Evolutionary conservation across 495 filamentous ascomycete species (phyloP).

Genomic region (Mycothermus thermophilus): DNA sequence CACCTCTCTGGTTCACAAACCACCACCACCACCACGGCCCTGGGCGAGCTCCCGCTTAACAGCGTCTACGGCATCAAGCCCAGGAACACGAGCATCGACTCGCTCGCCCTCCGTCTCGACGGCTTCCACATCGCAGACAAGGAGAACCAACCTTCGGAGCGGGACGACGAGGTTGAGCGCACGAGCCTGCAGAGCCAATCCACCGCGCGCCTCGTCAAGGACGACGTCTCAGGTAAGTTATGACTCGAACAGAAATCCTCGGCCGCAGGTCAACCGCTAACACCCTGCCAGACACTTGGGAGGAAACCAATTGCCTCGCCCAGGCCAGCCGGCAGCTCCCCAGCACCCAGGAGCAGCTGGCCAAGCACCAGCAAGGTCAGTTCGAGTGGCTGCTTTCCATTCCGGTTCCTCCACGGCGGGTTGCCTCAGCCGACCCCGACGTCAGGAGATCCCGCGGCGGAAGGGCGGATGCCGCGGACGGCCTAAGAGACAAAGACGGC

Average conservation of each 20-base stretch:
- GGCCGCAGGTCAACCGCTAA: no score
- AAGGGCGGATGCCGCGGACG: conserved; percentile 6
- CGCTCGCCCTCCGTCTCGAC: conserved; percentile 16
- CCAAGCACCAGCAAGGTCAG: conserved; percentile 38
- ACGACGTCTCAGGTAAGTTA: no score
- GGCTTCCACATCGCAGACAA: conserved; percentile 20
- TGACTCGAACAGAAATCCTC: no score
- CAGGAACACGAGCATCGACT: conserved; percentile 14
- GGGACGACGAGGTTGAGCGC: no score
- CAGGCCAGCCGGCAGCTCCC: conserved; percentile 21
- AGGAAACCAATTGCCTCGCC: conserved; percentile 16
- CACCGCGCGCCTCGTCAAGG: no score
- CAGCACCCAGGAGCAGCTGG: conserved; percentile 25
- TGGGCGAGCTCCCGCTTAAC: conserved; percentile 21
- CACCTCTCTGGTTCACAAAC: no score
- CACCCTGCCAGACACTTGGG: neutral
- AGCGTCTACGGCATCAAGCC: conserved; percentile 19
- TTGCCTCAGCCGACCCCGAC: no score
- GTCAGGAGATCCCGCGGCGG: no score
- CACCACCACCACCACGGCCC: conserved; percentile 7
- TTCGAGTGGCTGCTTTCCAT: conserved; percentile 34
- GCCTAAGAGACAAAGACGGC: conserved; percentile 8
- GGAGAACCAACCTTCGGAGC: conserved; percentile 13
- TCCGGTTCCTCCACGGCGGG: no score
- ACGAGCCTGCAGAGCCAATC: no score